A percentile compares a stretch with the other conserved stretches of the same genome.
Evolutionary conservation across 176 grass and related monocot genomes (phyloP).

Genomic region (Carex cristatella): DNA sequence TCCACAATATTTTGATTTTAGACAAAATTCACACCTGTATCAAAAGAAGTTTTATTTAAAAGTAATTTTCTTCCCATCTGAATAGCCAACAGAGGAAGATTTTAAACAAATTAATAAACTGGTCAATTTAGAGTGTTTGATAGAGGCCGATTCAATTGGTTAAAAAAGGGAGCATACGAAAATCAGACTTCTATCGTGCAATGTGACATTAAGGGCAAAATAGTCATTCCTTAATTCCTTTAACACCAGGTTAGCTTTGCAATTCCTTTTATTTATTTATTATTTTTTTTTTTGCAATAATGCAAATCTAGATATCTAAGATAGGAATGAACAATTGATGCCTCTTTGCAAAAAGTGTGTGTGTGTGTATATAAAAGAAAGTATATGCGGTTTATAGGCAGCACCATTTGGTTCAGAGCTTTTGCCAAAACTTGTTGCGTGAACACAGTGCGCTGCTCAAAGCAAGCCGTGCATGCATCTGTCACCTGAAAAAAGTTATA

Average conservation of each 20-base stretch:
- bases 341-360: neutral
- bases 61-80: neutral
- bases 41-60: neutral
- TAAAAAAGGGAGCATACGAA: neutral
- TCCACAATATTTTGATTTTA: neutral
- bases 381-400: slow-evolving; percentile 4
- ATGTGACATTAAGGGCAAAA: neutral
- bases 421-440: slow-evolving; percentile 96
- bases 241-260: neutral
- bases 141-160: neutral
- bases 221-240: neutral
- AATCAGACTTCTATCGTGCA: neutral
- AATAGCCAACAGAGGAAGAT: neutral
- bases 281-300: neutral
- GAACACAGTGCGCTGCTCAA: slow-evolving; percentile 97
- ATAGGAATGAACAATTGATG: neutral
- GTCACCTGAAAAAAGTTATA: slow-evolving; percentile 59
- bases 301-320: neutral
- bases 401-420: slow-evolving; percentile 83
- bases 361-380: neutral
- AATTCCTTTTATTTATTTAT: neutral
- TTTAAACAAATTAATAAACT: slow-evolving; percentile 26
- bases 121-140: neutral
- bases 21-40: neutral
- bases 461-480: slow-evolving; percentile 94